Evolutionary conservation across 192 early-diverging fungal species (phyloP).

Genomic region (Coemansia sp.): DNA sequence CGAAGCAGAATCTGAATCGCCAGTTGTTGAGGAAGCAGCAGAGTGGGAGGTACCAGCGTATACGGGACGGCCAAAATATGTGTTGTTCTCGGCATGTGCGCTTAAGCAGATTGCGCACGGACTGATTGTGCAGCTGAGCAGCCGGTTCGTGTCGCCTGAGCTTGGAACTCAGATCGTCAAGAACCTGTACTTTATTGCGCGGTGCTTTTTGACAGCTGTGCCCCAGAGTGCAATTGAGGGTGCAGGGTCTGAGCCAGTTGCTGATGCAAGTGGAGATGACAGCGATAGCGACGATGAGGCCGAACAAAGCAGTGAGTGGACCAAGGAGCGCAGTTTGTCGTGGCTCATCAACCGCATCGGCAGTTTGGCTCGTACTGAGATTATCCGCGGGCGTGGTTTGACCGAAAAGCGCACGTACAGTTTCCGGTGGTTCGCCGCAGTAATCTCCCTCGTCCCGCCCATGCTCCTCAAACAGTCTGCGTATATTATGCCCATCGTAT

Average conservation of each 20-base stretch:
- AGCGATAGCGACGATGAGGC: slow-evolving; percentile 28
- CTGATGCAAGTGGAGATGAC: slow-evolving; percentile 9
- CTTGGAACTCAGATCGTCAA: slow-evolving; percentile 87
- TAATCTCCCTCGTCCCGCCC: slow-evolving; percentile 65
- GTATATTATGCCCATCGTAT: slow-evolving; percentile 71
- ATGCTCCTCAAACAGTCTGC: slow-evolving; percentile 56
- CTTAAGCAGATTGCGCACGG: slow-evolving; percentile 59
- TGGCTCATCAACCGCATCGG: slow-evolving; percentile 53
- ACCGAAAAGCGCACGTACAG: slow-evolving; percentile 66
- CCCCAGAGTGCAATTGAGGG: slow-evolving; percentile 4
- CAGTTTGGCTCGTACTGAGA: slow-evolving; percentile 42
- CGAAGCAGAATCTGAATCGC: slow-evolving; percentile 28
- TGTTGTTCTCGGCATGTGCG: slow-evolving; percentile 31
- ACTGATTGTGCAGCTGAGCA: slow-evolving; percentile 66
- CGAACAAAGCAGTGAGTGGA: slow-evolving; percentile 12
- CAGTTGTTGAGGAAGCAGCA: not conserved
- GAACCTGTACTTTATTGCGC: slow-evolving; percentile 90
- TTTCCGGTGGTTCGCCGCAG: slow-evolving; percentile 93
- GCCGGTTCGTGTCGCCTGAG: slow-evolving; percentile 67
- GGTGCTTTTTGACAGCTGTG: slow-evolving; percentile 59
- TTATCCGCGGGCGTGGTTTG: slow-evolving; percentile 35
- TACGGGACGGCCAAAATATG: slow-evolving; percentile 25
- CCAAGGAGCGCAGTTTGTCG: slow-evolving; percentile 35
- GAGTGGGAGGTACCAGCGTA: slow-evolving; percentile 38
- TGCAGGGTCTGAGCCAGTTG: slow-evolving; percentile 17